Base-by-base conservation (phyloP, 140 eudicot genomes). In the Erigeron philadelphicus region DNA sequence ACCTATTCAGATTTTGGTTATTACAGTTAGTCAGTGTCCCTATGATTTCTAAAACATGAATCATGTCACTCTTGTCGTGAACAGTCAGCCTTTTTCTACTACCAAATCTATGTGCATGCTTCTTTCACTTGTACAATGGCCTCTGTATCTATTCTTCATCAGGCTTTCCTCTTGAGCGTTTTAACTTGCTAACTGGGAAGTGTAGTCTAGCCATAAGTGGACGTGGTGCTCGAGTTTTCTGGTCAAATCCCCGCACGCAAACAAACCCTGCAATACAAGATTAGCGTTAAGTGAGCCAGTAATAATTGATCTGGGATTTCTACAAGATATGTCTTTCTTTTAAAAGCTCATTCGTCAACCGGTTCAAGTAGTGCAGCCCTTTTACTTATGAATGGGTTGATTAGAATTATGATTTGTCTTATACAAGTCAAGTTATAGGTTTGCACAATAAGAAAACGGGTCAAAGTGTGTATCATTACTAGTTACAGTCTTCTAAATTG, bases 211-310 rank as follows among this genome's bases (percentile, higher is more conserved):
- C 95, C 72, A 83, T 77, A 38, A 90, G 90, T 18, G 97, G 97
- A 46, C 95, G 88, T 3, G 97, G 95, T 73, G 92, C 82, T 1
- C 95, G 81, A 6, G 79, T 82, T 74, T 79, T 85, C 72, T 77
- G 78, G 73, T 90, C 97, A 77, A 87, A 87, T 64, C 97, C 97
- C 68, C 97, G 75, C 50, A 90, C 95, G 46, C 97, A 90, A 70
- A 90, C 92, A 66, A 86, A 90, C 35, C 97, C 96, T 89, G 80
- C 54, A 78, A 74, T 46, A 66, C 6, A 52, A 9, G 5, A 59
- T 43, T 61, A 38, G 25, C 59, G 7, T 19, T 31, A 50, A 15
- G 7, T 13, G 58, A 49, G 19, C 7, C 50, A 38, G 31, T 9
- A 35, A 8, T 8, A 43, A 66, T 38, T 46, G 44, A 47, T 43